A percentile compares a stretch with the other conserved stretches of the same genome.
Evolutionary conservation across 2,329 filamentous ascomycete genomes (phyloP).

Genomic region (Phialophora expanda): DNA sequence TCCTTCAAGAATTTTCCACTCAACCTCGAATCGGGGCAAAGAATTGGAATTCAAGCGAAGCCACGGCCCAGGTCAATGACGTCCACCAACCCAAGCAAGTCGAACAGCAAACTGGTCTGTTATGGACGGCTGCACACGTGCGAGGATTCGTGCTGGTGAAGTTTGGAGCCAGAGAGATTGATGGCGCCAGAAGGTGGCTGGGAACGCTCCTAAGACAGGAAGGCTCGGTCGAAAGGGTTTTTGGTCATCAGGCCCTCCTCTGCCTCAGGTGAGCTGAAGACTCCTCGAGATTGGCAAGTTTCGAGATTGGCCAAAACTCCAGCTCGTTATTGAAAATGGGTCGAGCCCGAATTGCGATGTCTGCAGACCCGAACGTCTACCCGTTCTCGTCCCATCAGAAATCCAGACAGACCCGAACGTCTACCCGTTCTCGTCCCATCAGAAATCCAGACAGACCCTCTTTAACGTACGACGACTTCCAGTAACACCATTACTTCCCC

Average conservation of each 20-base stretch:
- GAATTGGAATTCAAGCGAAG: constrained; percentile 63
- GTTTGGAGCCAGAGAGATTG: constrained; percentile 81
- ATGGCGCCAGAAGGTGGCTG: constrained; percentile 81
- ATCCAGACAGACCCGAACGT: not conserved
- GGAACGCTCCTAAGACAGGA: constrained; percentile 74
- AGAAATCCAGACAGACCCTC: not conserved
- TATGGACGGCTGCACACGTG: constrained; percentile 83
- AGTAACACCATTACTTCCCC: constrained; percentile 66
- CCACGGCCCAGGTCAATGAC: constrained; percentile 37
- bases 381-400: not conserved
- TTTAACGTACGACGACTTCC: not conserved
- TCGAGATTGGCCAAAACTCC: not conserved
- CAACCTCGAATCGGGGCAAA: constrained; percentile 82
- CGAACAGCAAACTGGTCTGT: constrained; percentile 65
- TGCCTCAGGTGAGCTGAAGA: constrained; percentile 66
- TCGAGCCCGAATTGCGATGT: not conserved
- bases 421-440: not conserved
- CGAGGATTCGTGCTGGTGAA: constrained; percentile 88
- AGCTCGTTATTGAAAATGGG: not conserved
- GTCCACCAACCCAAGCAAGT: constrained; percentile 44
- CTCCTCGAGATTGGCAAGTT: not conserved
- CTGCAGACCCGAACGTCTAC: not conserved
- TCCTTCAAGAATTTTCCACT: constrained; percentile 76
- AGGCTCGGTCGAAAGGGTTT: constrained; percentile 70
- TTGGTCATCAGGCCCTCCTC: constrained; percentile 81